Percentiles rank a stretch among this genome's conserved stretches.
Evolutionary conservation across 352 stramenopile genomes (phyloP).

Genomic region (Nothophytophthora sp.): DNA sequence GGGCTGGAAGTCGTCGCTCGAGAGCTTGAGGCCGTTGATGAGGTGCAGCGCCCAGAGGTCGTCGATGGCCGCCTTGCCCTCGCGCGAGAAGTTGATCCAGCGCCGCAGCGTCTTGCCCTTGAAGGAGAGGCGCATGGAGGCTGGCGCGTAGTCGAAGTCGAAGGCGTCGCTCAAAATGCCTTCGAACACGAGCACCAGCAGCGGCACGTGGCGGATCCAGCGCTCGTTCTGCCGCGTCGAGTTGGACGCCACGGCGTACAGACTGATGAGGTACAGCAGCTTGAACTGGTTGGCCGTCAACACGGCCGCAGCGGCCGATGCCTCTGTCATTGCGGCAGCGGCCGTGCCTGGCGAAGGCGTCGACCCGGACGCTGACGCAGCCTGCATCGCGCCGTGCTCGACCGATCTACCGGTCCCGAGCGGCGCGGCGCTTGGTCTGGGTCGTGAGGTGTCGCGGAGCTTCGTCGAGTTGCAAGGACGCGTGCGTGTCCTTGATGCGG

Average conservation of each 20-base stretch:
- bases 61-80: constrained; percentile 95
- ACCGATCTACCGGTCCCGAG: constrained; percentile 8
- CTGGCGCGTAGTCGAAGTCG: constrained; percentile 98
- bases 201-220: constrained; percentile 95
- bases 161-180: constrained; percentile 93
- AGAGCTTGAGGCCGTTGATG: constrained; percentile 94
- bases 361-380: no score
- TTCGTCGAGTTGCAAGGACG: constrained; percentile 2
- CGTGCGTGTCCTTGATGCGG: constrained; percentile 13
- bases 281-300: constrained; percentile 96
- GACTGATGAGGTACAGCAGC: constrained; percentile 94
- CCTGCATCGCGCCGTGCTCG: constrained; percentile 10
- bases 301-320: constrained; percentile 26
- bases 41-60: constrained; percentile 93
- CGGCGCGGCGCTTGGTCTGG: constrained; percentile 7
- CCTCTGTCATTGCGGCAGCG: constrained; percentile 15
- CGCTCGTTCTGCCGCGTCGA: constrained; percentile 91
- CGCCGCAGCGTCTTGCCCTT: constrained; percentile 77
- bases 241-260: constrained; percentile 93
- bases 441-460: neutral
- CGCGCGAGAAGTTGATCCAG: constrained; percentile 95
- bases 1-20: constrained; percentile 92
- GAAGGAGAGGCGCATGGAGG: constrained; percentile 92
- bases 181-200: constrained; percentile 97
- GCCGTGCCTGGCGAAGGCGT: constrained; percentile 8